Conservation (phyloP, 169 alveolate species). For the Plasmodium vivax region DNA sequence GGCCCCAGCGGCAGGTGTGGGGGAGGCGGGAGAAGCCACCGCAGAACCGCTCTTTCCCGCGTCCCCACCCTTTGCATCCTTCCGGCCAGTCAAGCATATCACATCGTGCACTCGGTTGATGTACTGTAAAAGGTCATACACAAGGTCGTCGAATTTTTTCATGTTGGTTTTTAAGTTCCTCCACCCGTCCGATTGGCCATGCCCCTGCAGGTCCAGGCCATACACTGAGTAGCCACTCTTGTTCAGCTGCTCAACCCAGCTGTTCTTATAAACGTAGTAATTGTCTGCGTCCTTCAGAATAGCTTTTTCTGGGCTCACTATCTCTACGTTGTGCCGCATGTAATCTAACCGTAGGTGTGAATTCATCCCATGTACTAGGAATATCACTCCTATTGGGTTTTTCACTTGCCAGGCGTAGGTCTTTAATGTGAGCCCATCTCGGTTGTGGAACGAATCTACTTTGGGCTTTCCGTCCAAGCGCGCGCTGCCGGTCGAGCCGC, state of each 20-base stretch:
- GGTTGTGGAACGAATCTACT: constrained; percentile 78
- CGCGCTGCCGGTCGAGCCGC: neutral
- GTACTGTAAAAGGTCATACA: constrained; percentile 80
- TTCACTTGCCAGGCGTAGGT: constrained; percentile 77
- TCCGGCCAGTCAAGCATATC: neutral
- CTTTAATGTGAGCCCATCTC: constrained; percentile 74
- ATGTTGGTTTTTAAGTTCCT: constrained; percentile 58
- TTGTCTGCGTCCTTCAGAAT: constrained; percentile 50
- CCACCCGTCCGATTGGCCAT: constrained; percentile 81
- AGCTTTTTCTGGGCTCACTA: constrained; percentile 66
- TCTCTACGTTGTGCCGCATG: constrained; percentile 76
- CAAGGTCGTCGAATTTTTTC: constrained; percentile 75
- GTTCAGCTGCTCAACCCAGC: constrained; percentile 78
- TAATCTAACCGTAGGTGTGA: constrained; percentile 81
- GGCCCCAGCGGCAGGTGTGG: neutral
- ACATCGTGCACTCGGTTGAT: constrained; percentile 74
- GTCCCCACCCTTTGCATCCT: neutral
- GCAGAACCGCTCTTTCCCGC: neutral
- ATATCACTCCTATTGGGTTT: constrained; percentile 76
- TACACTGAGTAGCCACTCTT: constrained; percentile 76
- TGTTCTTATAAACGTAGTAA: constrained; percentile 76
- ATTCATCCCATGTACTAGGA: constrained; percentile 80
- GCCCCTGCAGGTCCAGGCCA: constrained; percentile 81
- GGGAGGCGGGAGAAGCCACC: neutral
- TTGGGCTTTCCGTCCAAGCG: constrained; percentile 67